Base-by-base conservation (phyloP, 1,284 basidiomycete species). In the Clitocybe nebularis region DNA sequence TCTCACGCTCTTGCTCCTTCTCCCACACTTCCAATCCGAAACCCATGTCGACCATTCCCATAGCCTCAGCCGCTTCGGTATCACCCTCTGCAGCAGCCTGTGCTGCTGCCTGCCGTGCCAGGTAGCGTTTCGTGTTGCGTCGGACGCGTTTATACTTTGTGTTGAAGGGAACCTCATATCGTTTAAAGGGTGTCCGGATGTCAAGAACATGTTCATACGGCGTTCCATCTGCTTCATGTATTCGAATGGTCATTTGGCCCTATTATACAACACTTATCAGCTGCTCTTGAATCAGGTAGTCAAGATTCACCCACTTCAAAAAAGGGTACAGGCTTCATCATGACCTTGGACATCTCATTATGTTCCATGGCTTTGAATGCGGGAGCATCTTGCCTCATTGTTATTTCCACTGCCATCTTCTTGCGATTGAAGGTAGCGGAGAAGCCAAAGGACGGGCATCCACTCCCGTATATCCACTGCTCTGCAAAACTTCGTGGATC, bases 61-160 rank as follows among this genome's bases (percentile, higher is more conserved):
- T 92, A 1, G 92, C 94, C 54, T 95, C 93, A 0, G 87, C 89
- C 25, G 90, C 92, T 58, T 96, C 91, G 0, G 80, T 77, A 49
- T 93, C 90, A 35, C 89, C 90, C 53, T 92, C 90, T 0, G 92
- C 93, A 3, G 92, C 93, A 0, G 92, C 89, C 48, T 92, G 91
- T 4, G 93, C 93, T 2, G 92, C 92, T 1, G 90, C 88, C 63
- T 96, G 93, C 23, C 94, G 80, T 5, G 94, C 93, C 36, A 96
- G 79, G 55, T 96, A 96, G 13, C 93, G 87, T 62, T 95, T 95
- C 14, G 92, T 96, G 55, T 94, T 93, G 24, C 95, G 77, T 39
- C 94, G 78, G 11, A 97, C 90, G 49, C 96, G 91, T 66, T 98
- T 99, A 68, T 98, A 98, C 65, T 98, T 99, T n/a, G 95, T 98